Conservation (phyloP, 2,329 filamentous ascomycete genomes). For the Ceratocystiopsis sp. region DNA sequence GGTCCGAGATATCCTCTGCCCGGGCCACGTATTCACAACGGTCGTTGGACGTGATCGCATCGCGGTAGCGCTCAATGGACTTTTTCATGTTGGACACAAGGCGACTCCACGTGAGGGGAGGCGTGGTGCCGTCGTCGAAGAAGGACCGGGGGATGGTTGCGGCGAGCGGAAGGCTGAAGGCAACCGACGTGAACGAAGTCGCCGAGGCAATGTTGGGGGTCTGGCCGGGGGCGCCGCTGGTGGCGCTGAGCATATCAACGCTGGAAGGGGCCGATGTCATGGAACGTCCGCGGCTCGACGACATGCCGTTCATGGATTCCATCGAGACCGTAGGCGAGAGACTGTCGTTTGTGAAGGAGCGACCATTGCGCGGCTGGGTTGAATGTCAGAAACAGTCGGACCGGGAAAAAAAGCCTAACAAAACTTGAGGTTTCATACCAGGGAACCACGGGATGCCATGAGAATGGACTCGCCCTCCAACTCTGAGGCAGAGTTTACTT, state of each 20-base stretch:
- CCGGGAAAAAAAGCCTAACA: neutral
- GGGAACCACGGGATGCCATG: constrained; percentile 49
- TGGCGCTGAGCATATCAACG: constrained; percentile 34
- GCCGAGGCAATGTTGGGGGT: constrained; percentile 38
- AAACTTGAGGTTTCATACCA: constrained; percentile 32
- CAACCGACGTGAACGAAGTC: constrained; percentile 43
- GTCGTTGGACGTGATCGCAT: constrained; percentile 68
- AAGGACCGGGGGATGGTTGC: constrained; percentile 61
- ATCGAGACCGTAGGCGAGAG: constrained; percentile 79
- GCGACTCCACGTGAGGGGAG: constrained; percentile 73
- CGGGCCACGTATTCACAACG: constrained; percentile 82
- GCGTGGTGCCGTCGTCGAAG: constrained; percentile 72
- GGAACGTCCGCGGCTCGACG: constrained; percentile 22
- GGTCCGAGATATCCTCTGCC: constrained; percentile 97
- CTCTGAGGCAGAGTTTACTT: constrained; percentile 67
- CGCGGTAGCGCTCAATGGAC: constrained; percentile 76
- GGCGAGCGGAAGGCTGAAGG: constrained; percentile 39
- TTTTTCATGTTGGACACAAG: constrained; percentile 86
- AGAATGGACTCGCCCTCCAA: constrained; percentile 61
- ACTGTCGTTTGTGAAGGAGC: constrained; percentile 46
- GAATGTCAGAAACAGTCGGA: neutral
- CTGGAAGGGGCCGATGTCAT: constrained; percentile 33
- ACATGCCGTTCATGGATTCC: constrained; percentile 67
- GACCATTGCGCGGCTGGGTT: constrained; percentile 40
- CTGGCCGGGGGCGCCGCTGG: constrained; percentile 22